A percentile compares a stretch with the other conserved stretches of the same genome.
Evolutionary conservation across 2,329 filamentous ascomycete species (phyloP).

Genomic region (Dothidotthia symphoricarpi): DNA sequence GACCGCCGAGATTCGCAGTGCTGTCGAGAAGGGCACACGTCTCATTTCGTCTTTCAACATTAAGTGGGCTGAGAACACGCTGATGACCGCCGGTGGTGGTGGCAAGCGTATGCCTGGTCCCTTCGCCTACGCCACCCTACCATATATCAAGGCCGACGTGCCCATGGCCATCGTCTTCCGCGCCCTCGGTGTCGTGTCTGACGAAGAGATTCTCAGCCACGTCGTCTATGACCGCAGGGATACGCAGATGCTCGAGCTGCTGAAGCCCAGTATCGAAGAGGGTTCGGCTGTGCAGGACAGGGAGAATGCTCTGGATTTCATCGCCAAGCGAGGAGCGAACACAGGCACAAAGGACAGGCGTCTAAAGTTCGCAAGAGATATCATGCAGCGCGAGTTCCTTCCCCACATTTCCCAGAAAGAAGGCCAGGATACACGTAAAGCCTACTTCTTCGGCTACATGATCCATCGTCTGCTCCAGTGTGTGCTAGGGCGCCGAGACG

Average conservation of each 20-base stretch:
- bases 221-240: slow-evolving; percentile 96
- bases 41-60: slow-evolving; percentile 90
- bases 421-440: slow-evolving; percentile 92
- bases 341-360: slow-evolving; percentile 78
- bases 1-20: slow-evolving; percentile 92
- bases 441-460: slow-evolving; percentile 99
- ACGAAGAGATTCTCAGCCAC: slow-evolving; percentile 96
- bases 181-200: slow-evolving; percentile 90
- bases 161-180: slow-evolving; percentile 95
- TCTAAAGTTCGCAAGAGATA: slow-evolving; percentile 86
- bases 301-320: slow-evolving; percentile 91
- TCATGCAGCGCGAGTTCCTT: slow-evolving; percentile 93
- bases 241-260: slow-evolving; percentile 94
- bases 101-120: slow-evolving; percentile 79
- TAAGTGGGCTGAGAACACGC: slow-evolving; percentile 84
- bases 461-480: slow-evolving; percentile 93
- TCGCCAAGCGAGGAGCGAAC: slow-evolving; percentile 85
- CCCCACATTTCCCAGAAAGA: slow-evolving; percentile 95
- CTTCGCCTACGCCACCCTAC: slow-evolving; percentile 85
- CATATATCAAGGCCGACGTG: slow-evolving; percentile 90
- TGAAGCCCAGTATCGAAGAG: slow-evolving; percentile 96
- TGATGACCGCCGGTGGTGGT: slow-evolving; percentile 54
- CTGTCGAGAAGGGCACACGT: slow-evolving; percentile 91
- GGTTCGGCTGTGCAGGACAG: slow-evolving; percentile 94
- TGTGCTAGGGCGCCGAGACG: slow-evolving; percentile 85